phyloP scores from a whole-genome alignment of 2,329 filamentous ascomycete species.

The Chrysosporium queenslandicum region DNA sequence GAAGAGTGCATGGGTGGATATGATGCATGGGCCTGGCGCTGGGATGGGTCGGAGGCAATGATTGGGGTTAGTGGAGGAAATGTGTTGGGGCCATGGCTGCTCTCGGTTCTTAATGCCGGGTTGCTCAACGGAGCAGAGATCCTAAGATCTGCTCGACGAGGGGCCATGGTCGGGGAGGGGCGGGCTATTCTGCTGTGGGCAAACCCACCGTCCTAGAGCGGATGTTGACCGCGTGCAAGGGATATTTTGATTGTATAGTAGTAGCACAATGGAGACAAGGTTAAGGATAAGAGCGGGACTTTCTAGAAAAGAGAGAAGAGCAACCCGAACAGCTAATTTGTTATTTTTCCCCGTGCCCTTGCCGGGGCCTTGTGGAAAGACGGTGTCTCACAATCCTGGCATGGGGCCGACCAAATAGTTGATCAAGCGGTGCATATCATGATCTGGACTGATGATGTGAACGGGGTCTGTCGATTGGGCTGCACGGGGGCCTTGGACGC shows the following conservation, averaged over 20 bases:
- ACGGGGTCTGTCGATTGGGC: constrained; percentile 3
- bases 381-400: constrained; percentile 12
- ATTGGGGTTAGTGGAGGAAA: constrained; percentile 13
- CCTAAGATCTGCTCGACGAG: constrained; percentile 24
- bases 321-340: constrained; percentile 3
- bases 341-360: constrained; percentile 6
- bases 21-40: constrained; percentile 6
- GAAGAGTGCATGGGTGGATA: constrained; percentile 16
- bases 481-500: constrained; percentile 1
- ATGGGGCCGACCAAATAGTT: background rate
- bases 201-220: background rate
- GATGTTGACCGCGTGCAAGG: background rate
- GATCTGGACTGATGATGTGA: constrained; percentile 12
- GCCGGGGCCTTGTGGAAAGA: background rate
- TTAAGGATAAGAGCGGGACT: constrained; percentile 1
- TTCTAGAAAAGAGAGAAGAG: constrained; percentile 8
- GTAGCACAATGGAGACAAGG: background rate
- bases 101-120: constrained; percentile 15
- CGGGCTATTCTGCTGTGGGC: background rate
- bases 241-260: background rate
- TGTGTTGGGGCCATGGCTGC: constrained; percentile 11
- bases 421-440: constrained; percentile 6
- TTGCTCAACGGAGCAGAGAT: constrained; percentile 26
- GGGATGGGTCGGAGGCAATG: constrained; percentile 12
- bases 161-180: constrained; percentile 12